Base-by-base conservation (phyloP, 331 rosid genomes). In the Stylosanthes scabra region DNA sequence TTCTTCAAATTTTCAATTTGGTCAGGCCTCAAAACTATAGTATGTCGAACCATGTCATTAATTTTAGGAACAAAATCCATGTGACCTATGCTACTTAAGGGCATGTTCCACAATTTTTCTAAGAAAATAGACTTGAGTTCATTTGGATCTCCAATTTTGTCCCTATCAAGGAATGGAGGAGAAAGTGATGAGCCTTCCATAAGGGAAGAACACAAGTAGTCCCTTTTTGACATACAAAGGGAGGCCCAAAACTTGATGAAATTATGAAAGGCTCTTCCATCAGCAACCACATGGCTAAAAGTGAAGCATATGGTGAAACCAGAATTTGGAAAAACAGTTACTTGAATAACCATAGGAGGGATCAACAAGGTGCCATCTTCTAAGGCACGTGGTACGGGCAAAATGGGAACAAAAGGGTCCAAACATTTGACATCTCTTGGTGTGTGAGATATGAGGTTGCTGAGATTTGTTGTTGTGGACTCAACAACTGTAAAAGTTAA, bases 401-500 rank as follows among this genome's bases (percentile, higher is more conserved):
- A 7, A 1, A 11, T 3, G 0, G 86, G 83, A 45, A 69, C 83
- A 27, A 78, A 68, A 5, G 68, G 80, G 69, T 77, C 49, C 0
- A 74, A 77, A 2, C 11, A 3, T 27, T 7, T 59, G 37, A 59
- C 50, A 7, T 70, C 61, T 10, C 41, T 72, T 0, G 72, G 68
- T 37, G 67, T 27, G 39, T 75, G 45, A 25, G 78, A 59, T 2
- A 77, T 29, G 1, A 86, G 78, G 42, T 41, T 34, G 34, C 14
- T 14, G 78, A 80, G 85, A 11, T 82, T 63, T 47, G n/a, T 11
- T 49, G 40, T 42, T 0, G 66, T 5, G 66, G 89, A 80, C 34
- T 87, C 89, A 1, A 70, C 80, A 1, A 80, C 50, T 2, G 76
- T 61, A 11, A 87, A 69, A 1, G 84, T 12, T 72, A 85, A 8